Evolutionary conservation across 1,139 yeast species (phyloP), one percentile per base, ranked within the genome.

Genomic region (Lodderomyces theae): DNA sequence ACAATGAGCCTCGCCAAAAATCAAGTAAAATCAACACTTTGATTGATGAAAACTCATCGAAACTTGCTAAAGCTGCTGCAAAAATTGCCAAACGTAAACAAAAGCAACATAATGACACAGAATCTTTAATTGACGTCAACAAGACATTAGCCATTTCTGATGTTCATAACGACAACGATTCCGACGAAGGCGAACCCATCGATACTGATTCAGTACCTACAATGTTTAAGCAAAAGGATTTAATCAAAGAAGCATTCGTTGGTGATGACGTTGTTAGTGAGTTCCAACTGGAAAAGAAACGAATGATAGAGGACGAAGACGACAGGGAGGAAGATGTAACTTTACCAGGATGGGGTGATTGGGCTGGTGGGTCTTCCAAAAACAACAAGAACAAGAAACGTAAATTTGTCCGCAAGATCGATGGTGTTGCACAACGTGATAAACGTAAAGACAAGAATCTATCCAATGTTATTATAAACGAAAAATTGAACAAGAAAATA

Each of bases 281-380:
- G 50, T 89, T 89, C 57, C 77, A 76, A 46, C 80, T 74, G 17
- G 95, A 86, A 51, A 92, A 92, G 66, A 69, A 70, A 43, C 72
- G 77, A 49, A 77, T 77, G n/a, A 70, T 76, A 5, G 75, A 68
- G 39, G 92, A 85, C 37, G 97, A 92, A 62, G 97, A 80, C 45
- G 97, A 92, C 60, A 76, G 87, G 58, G 89, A 83, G 53, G 83
- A 84, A 46, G 96, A 90, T 58, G 65, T 83, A 40, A 84, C 96
- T 0, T 64, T 90, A 39, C 97, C 97, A 3, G 98, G 98, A 2
- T 92, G 98, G 97, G 92, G 92, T 37, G 85, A 77, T 44, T 86
- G 94, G 92, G 81, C 85, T 13, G 82, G 78, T 13, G 76, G 72
- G n/a, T 69, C 66, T 35, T 72, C 72, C 42, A 72, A 73, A 43